A percentile compares a stretch with the other conserved stretches of the same genome.
These are phyloP conservation scores for Triangularia verruculosa DNA, from an alignment of 2,329 filamentous ascomycete genomes.

Conservation along the genomic window DNA sequence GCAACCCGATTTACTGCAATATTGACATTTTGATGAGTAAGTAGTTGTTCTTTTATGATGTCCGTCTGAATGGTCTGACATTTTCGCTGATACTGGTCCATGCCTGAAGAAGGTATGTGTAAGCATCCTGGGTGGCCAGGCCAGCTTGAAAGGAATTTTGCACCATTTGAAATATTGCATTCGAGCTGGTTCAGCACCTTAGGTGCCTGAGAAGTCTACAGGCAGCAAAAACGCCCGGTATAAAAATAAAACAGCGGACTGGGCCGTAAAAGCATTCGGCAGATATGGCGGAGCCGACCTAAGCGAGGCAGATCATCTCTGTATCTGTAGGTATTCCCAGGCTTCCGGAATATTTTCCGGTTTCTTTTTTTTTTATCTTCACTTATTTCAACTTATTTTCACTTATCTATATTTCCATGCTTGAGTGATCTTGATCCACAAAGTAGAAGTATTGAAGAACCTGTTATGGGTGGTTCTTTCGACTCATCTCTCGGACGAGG, in stretches of 20 bases:
- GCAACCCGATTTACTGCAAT: background rate
- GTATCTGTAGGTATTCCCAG: background rate
- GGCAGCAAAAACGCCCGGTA: background rate
- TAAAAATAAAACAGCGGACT: background rate
- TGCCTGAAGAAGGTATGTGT: background rate
- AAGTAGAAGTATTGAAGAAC: background rate
- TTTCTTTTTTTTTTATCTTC: too few relatives aligned
- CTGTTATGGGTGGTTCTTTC: too few relatives aligned
- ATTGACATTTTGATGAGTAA: too few relatives aligned
- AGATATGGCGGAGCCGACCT: background rate
- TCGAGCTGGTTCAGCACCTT: background rate
- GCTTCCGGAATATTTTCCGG: too few relatives aligned
- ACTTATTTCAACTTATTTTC: too few relatives aligned
- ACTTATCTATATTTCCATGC: too few relatives aligned
- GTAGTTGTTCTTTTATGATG: too few relatives aligned
- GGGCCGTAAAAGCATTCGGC: background rate
- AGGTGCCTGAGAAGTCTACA: background rate
- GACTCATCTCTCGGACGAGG: background rate
- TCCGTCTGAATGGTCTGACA: too few relatives aligned
- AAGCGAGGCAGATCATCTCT: background rate
- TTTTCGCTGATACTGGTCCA: too few relatives aligned
- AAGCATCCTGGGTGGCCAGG: background rate
- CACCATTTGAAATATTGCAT: too few relatives aligned
- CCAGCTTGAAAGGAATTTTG: too few relatives aligned
- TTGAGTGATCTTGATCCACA: background rate